Percentiles rank a stretch among this genome's conserved stretches.
Evolutionary conservation across 257 asterid genomes (phyloP).

Genomic region (Verbascum thapsus): DNA sequence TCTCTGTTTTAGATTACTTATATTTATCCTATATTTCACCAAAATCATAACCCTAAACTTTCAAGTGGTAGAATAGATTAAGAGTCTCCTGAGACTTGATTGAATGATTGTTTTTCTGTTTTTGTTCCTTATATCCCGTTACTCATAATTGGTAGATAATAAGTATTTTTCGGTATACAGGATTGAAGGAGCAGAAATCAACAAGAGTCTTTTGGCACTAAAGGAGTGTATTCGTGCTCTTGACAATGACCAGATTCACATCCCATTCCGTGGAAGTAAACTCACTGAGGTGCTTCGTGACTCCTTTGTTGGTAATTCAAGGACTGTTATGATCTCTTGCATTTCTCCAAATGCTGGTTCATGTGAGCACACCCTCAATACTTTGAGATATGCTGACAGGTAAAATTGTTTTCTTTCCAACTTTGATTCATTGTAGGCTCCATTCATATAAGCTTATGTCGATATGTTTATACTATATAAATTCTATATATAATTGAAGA

Average conservation of each 20-base stretch:
- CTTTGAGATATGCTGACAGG: slow-evolving; percentile 97
- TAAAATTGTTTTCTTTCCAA: slow-evolving; percentile 27
- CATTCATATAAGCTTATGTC: slow-evolving; percentile 26
- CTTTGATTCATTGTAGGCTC: slow-evolving; percentile 4
- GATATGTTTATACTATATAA: neutral
- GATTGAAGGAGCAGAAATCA: slow-evolving; percentile 99
- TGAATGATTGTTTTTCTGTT: neutral
- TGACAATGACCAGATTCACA: slow-evolving; percentile 95
- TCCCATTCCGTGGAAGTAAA: slow-evolving; percentile 98
- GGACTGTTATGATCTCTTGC: slow-evolving; percentile 97
- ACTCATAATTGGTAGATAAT: neutral
- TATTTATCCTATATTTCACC: no score
- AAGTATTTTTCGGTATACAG: slow-evolving; percentile 39
- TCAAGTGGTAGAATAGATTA: no score
- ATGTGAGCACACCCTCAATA: slow-evolving; percentile 95
- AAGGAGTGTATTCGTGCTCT: slow-evolving; percentile 98
- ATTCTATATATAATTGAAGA: no score
- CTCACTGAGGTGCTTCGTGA: slow-evolving; percentile 97
- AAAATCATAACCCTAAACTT: no score
- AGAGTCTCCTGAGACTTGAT: neutral
- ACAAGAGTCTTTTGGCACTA: slow-evolving; percentile 91
- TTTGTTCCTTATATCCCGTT: neutral
- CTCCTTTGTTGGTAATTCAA: slow-evolving; percentile 95
- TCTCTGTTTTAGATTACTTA: no score
- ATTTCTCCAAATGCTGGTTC: slow-evolving; percentile 97